A percentile compares a stretch with the other conserved stretches of the same genome.
Conservation (phyloP, 2,329 filamentous ascomycete genomes). For the Nothophoma quercina region DNA sequence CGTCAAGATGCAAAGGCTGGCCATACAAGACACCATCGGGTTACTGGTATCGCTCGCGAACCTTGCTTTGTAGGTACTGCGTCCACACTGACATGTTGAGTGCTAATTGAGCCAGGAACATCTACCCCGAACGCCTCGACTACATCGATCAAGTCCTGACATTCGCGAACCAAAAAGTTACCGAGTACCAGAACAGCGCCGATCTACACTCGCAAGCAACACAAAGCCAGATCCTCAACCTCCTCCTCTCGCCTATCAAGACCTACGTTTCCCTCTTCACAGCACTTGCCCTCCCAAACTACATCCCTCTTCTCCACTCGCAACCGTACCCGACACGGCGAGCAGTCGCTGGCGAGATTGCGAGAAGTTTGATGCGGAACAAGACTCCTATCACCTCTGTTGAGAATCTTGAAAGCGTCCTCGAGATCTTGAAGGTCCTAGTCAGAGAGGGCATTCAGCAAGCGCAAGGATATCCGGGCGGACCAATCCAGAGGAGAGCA, state of each 20-base stretch:
- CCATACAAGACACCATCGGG: constrained; percentile 94
- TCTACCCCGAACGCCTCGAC: constrained; percentile 90
- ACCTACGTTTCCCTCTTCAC: constrained; percentile 95
- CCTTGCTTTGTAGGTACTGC: constrained; percentile 73
- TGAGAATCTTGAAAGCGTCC: constrained; percentile 83
- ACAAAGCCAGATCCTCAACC: constrained; percentile 86
- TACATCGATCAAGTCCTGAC: constrained; percentile 94
- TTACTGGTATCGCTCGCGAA: constrained; percentile 93
- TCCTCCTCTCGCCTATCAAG: constrained; percentile 89
- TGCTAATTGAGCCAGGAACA: constrained; percentile 65
- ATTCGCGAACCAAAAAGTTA: constrained; percentile 85
- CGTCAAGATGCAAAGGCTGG: constrained; percentile 87
- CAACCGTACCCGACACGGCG: constrained; percentile 93
- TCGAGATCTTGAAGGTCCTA: constrained; percentile 87
- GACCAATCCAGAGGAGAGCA: constrained; percentile 74
- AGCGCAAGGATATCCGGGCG: constrained; percentile 82
- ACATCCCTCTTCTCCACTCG: constrained; percentile 85
- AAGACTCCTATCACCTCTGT: constrained; percentile 79
- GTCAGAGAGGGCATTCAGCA: constrained; percentile 89
- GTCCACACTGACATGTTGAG: background rate
- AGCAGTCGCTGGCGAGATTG: constrained; percentile 88
- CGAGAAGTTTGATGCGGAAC: constrained; percentile 81
- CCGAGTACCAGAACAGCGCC: constrained; percentile 91
- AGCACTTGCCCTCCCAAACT: constrained; percentile 90
- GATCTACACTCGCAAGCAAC: constrained; percentile 88